phyloP scores from a whole-genome alignment of 225 moss, liverwort and hornwort genomes.

The Physcomitrium patens region DNA sequence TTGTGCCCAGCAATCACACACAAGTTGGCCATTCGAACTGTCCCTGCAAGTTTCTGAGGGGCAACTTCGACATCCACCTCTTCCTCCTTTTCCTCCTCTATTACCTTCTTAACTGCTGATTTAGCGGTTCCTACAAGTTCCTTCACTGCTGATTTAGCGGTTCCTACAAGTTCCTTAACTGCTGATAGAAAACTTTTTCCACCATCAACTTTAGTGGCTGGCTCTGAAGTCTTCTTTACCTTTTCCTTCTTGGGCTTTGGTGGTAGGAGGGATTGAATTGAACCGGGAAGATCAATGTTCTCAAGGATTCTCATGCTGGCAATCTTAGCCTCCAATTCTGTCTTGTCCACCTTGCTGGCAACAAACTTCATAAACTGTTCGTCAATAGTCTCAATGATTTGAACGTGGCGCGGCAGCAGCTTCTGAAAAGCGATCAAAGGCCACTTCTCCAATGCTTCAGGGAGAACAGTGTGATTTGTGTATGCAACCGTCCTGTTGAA shows the following conservation, averaged over 20 bases:
- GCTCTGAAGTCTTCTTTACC: slow-evolving; percentile 25
- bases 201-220: slow-evolving; percentile 18
- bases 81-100: slow-evolving; percentile 7
- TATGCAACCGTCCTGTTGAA: slow-evolving; percentile 84
- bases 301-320: slow-evolving; percentile 84
- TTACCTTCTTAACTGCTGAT: slow-evolving; percentile 22
- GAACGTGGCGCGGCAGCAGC: slow-evolving; percentile 87
- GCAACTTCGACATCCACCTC: slow-evolving; percentile 12
- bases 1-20: slow-evolving; percentile 90
- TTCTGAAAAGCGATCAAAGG: slow-evolving; percentile 84
- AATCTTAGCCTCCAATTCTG: slow-evolving; percentile 67
- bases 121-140: slow-evolving; percentile 19
- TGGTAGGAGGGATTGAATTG: slow-evolving; percentile 51
- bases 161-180: slow-evolving; percentile 22
- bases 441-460: slow-evolving; percentile 97
- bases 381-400: slow-evolving; percentile 89
- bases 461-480: slow-evolving; percentile 98
- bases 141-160: slow-evolving; percentile 17
- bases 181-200: slow-evolving; percentile 12
- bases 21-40: slow-evolving; percentile 92
- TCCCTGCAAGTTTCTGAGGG: slow-evolving; percentile 44
- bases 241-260: slow-evolving; percentile 39
- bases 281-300: slow-evolving; percentile 67
- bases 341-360: slow-evolving; percentile 58
- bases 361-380: slow-evolving; percentile 78